Evolutionary conservation across 148 eudicot genomes (phyloP).

Genomic region (Talinum fruticosum): DNA sequence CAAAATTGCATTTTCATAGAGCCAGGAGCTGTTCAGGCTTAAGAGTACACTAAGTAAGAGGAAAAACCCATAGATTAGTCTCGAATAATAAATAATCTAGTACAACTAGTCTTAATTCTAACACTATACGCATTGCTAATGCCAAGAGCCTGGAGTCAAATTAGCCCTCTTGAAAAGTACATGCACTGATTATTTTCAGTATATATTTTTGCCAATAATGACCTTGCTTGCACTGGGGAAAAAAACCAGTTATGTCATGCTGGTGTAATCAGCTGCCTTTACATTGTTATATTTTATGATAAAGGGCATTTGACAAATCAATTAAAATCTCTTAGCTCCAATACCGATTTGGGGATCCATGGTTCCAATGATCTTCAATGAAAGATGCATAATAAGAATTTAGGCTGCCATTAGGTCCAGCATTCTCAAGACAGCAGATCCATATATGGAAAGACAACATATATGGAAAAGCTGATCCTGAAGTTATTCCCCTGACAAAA

Average conservation of each 20-base stretch:
- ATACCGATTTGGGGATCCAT: neutral
- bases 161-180: neutral
- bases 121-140: neutral
- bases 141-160: neutral
- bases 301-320: neutral
- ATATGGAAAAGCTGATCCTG: neutral
- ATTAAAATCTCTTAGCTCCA: neutral
- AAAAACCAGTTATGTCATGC: neutral
- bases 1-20: neutral
- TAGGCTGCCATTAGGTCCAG: neutral
- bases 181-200: neutral
- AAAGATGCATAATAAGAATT: neutral
- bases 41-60: no score
- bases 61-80: no score
- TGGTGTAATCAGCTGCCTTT: neutral
- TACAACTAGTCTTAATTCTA: neutral
- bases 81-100: no score
- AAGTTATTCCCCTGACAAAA: neutral
- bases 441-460: neutral
- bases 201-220: neutral
- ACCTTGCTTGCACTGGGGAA: neutral
- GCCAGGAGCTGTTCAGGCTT: neutral
- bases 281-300: neutral
- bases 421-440: neutral
- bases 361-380: neutral